A percentile compares a stretch with the other conserved stretches of the same genome.
These are phyloP conservation scores for Balansia obtecta DNA, from an alignment of 2,329 filamentous ascomycete species.

Conservation along the genomic window DNA sequence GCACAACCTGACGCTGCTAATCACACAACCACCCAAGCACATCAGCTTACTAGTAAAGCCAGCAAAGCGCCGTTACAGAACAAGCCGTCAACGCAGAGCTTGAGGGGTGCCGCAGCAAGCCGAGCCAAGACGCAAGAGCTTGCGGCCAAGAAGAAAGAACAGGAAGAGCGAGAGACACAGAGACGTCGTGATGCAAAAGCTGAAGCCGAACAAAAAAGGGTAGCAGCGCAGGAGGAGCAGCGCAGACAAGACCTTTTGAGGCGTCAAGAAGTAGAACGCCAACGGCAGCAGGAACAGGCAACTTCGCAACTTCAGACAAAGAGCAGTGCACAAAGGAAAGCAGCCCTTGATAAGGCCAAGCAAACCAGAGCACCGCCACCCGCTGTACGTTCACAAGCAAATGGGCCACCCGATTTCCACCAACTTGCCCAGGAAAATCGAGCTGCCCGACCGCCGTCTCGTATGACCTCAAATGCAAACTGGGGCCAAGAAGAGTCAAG, in stretches of 20 bases:
- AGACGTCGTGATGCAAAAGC: slow-evolving; percentile 71
- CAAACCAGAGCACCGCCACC: slow-evolving; percentile 51
- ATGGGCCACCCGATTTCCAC: slow-evolving; percentile 34
- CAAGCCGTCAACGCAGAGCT: slow-evolving; percentile 42
- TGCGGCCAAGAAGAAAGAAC: slow-evolving; percentile 72
- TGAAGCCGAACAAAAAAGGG: slow-evolving; percentile 67
- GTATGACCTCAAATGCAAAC: slow-evolving; percentile 42
- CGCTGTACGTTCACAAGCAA: slow-evolving; percentile 41
- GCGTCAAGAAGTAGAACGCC: slow-evolving; percentile 49
- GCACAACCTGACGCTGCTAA: slow-evolving; percentile 34
- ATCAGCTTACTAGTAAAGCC: slow-evolving; percentile 46
- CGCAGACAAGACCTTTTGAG: slow-evolving; percentile 44
- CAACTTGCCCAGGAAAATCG: slow-evolving; percentile 19
- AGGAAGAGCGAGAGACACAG: slow-evolving; percentile 68
- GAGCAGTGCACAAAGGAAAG: slow-evolving; percentile 52
- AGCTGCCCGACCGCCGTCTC: slow-evolving; percentile 37
- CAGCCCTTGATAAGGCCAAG: slow-evolving; percentile 51
- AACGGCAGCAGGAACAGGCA: slow-evolving; percentile 45
- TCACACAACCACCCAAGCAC: slow-evolving; percentile 24
- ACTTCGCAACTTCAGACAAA: slow-evolving; percentile 52
- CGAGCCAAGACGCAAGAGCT: slow-evolving; percentile 61
- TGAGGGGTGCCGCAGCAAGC: slow-evolving; percentile 46
- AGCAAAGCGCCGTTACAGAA: slow-evolving; percentile 54
- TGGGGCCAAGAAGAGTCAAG: slow-evolving; percentile 45
- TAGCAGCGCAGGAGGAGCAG: slow-evolving; percentile 53